These are phyloP conservation scores for Boletus rubropictus DNA, from an alignment of 768 basidiomycete species.

Conservation along the genomic window DNA sequence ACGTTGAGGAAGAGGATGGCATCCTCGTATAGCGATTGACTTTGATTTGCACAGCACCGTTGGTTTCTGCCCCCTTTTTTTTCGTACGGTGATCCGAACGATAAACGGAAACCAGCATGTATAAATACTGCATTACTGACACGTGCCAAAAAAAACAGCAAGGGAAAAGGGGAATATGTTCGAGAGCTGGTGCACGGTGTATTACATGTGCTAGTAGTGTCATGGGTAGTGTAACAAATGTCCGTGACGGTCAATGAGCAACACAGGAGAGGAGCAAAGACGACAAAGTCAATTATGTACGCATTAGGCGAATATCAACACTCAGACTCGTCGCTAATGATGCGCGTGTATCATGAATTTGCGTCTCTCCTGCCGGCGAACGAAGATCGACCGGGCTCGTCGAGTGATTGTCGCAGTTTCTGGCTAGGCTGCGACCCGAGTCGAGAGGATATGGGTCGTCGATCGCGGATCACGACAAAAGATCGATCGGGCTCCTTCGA, in stretches of 20 bases:
- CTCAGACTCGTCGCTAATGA: background rate
- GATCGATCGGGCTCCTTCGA: conserved; percentile 43
- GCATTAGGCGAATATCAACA: conserved; percentile 13
- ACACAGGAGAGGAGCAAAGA: conserved; percentile 16
- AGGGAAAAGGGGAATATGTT: background rate
- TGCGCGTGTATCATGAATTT: conserved; percentile 18
- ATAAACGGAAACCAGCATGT: conserved; percentile 7
- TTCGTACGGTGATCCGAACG: background rate
- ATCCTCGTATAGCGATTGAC: conserved; percentile 23
- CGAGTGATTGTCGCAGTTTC: conserved; percentile 26
- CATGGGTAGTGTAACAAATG: conserved; percentile 22
- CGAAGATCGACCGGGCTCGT: conserved; percentile 26
- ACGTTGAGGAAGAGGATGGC: conserved; percentile 28
- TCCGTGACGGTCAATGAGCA: conserved; percentile 12
- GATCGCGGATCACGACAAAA: conserved; percentile 68
- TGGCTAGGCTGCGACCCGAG: conserved; percentile 20
- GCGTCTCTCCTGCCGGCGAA: conserved; percentile 27
- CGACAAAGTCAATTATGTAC: conserved; percentile 8
- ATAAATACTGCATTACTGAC: conserved; percentile 21
- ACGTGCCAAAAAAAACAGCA: conserved; percentile 7
- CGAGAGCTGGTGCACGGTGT: conserved; percentile 16
- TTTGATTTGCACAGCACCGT: background rate
- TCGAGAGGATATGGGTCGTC: conserved; percentile 34
- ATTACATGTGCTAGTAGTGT: conserved; percentile 27
- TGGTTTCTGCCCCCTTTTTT: background rate